Base-by-base conservation (phyloP, 2,329 filamentous ascomycete genomes). In the Epichloe sibirici region DNA sequence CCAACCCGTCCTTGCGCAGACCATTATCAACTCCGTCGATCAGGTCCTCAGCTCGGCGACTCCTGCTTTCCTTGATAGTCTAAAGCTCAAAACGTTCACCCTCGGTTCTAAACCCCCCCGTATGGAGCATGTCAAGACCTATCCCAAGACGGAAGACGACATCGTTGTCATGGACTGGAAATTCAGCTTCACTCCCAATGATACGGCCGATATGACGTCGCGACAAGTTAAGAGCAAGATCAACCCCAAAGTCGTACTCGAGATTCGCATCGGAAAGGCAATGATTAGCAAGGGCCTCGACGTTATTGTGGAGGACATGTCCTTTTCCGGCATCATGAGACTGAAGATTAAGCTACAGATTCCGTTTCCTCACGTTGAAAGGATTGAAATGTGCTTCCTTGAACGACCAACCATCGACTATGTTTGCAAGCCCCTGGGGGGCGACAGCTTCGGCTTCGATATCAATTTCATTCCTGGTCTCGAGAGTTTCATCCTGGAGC, bases 91-190 rank as follows among this genome's bases (percentile, higher is more conserved):
- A 71, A 91, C 85, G 0, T 98, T 98, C 67, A 88, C 90, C 0
- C 79, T 98, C 13, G 93, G 93, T 52, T 90, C 88, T 8, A 98
- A 98, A 71, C 91, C 93, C 31, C 94, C 94, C 5, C 83, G 93
- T 34, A 81, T 98, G 75, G 93, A 98, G 70, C 90, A 97, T 64
- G 93, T 98, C 69, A 97, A 95, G 75, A 95, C 93, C 0, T 96
- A 98, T 62, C 91, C 91, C 53, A 95, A 93, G 69, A 88, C 88
- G 1, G 89, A 96, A 60, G 90, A 96, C 57, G 93, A 98, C 64
- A 84, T 90, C 54, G 89, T 98, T 43, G 81, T 97, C 63, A 98
- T 98, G 93, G 93, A 98, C 67, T 98, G 93, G 93, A 95, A 95
- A 64, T 98, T 98, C 70, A 97, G 91, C 76, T 98, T 98, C 72